Conservation (phyloP, 495 filamentous ascomycete species). For the Aspergillus mulundensis region DNA sequence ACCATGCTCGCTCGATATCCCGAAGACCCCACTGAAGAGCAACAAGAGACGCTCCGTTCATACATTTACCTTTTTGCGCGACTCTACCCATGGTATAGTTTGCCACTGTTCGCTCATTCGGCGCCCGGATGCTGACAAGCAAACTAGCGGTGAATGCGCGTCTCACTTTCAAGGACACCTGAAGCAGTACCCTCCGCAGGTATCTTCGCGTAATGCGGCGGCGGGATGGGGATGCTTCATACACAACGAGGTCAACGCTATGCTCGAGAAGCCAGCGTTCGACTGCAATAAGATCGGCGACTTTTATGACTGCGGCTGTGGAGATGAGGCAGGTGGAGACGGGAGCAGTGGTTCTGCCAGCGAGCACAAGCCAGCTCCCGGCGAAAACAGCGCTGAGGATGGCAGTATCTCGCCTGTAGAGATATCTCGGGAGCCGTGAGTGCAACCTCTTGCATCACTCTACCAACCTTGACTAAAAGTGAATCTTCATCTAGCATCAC, state of each 20-base stretch:
- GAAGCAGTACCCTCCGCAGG: conserved; percentile 83
- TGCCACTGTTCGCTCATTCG: not conserved
- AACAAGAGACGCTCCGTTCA: conserved; percentile 75
- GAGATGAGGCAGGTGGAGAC: conserved; percentile 55
- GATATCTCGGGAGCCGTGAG: conserved; percentile 43
- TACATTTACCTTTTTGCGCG: conserved; percentile 89
- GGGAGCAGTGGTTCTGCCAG: conserved; percentile 8
- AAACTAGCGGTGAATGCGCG: conserved; percentile 81
- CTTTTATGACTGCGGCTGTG: conserved; percentile 94
- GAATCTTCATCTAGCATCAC: conserved; percentile 23
- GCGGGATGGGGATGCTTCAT: conserved; percentile 92
- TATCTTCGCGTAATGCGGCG: conserved; percentile 74
- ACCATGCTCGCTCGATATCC: conserved; percentile 95
- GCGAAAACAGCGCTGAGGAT: conserved; percentile 16
- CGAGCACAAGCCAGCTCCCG: conserved; percentile 9
- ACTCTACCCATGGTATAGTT: conserved; percentile 75
- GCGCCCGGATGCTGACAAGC: conserved; percentile 4
- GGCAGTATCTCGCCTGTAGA: conserved; percentile 26
- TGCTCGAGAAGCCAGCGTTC: conserved; percentile 75
- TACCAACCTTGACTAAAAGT: conserved; percentile 12
- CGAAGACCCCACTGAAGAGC: conserved; percentile 74
- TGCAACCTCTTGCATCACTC: conserved; percentile 9
- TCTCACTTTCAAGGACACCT: conserved; percentile 83
- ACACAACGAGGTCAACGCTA: conserved; percentile 90
- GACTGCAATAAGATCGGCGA: conserved; percentile 88